Conservation (phyloP, 2,329 filamentous ascomycete genomes). For the Ophiostoma angusticollis region DNA sequence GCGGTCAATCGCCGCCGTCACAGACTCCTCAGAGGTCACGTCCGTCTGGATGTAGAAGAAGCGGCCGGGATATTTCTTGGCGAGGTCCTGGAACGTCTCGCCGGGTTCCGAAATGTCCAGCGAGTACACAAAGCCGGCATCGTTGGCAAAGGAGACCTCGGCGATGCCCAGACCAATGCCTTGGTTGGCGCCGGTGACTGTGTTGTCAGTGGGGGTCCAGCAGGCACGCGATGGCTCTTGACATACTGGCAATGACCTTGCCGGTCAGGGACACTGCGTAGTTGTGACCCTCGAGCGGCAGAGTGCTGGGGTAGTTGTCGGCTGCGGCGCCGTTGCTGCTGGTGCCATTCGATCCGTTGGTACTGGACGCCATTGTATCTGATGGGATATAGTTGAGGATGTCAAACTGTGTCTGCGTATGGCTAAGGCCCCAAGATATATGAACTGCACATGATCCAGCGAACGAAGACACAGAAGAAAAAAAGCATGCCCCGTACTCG, state of each 20-base stretch:
- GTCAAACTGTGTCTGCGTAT: too few species aligned
- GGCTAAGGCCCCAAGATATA: too few species aligned
- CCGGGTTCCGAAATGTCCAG: constrained; percentile 27
- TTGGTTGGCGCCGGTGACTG: constrained; percentile 30
- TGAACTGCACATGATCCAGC: too few species aligned
- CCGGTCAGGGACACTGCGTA: constrained; percentile 23
- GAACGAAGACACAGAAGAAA: too few species aligned
- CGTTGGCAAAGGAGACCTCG: constrained; percentile 32
- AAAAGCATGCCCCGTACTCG: too few species aligned
- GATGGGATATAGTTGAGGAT: too few species aligned
- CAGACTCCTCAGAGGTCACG: constrained; percentile 29
- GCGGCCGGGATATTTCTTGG: constrained; percentile 27
- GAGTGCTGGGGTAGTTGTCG: constrained; percentile 16
- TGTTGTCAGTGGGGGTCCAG: too few species aligned
- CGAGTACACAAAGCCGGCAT: constrained; percentile 26
- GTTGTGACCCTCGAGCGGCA: constrained; percentile 23
- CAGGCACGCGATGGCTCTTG: too few species aligned
- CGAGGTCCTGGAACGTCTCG: constrained; percentile 25
- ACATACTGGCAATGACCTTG: constrained; percentile 28
- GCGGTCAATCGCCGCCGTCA: constrained; percentile 27
- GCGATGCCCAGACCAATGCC: constrained; percentile 34
- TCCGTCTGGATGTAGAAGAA: constrained; percentile 33
- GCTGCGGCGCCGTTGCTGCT: constrained; percentile 5
- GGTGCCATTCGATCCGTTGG: constrained; percentile 1
- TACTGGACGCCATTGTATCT: not conserved